A percentile compares a stretch with the other conserved stretches of the same genome.
Conservation (phyloP, 2,329 filamentous ascomycete species). For the Microcyclosporella mali region DNA sequence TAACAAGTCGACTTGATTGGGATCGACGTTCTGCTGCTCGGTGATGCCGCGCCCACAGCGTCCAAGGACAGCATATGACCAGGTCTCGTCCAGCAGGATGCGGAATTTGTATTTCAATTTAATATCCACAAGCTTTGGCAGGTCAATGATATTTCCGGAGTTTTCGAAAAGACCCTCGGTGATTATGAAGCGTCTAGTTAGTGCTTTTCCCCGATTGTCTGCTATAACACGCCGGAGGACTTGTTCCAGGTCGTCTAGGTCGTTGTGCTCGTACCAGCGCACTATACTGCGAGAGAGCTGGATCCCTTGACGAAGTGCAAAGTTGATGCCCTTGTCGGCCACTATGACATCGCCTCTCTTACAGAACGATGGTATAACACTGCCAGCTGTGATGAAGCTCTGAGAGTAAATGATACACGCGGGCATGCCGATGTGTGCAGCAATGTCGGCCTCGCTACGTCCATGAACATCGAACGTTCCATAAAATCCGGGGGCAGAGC, state of each 20-base stretch:
- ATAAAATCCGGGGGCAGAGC: constrained; percentile 94
- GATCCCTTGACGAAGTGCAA: constrained; percentile 85
- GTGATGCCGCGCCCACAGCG: constrained; percentile 86
- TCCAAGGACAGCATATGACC: constrained; percentile 91
- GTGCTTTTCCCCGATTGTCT: constrained; percentile 72
- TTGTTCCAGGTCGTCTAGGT: constrained; percentile 84
- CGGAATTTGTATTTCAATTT: constrained; percentile 97
- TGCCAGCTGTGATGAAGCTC: constrained; percentile 88
- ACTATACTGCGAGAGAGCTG: constrained; percentile 87
- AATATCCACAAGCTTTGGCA: constrained; percentile 84
- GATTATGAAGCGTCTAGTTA: constrained; percentile 90
- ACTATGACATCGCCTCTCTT: constrained; percentile 97
- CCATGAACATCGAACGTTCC: constrained; percentile 97
- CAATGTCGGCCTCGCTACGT: constrained; percentile 89
- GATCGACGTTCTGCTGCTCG: constrained; percentile 92
- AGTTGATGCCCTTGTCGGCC: constrained; percentile 87
- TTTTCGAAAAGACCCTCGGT: constrained; percentile 92
- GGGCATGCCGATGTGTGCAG: constrained; percentile 77
- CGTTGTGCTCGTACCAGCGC: constrained; percentile 89
- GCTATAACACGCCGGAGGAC: constrained; percentile 80
- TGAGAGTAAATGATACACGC: constrained; percentile 93
- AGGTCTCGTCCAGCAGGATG: constrained; percentile 93
- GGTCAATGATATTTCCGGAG: constrained; percentile 72
- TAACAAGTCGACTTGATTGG: constrained; percentile 91
- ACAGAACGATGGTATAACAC: constrained; percentile 90